Conservation (phyloP, 2,329 filamentous ascomycete genomes). For the Camptophora hylomeconis region DNA sequence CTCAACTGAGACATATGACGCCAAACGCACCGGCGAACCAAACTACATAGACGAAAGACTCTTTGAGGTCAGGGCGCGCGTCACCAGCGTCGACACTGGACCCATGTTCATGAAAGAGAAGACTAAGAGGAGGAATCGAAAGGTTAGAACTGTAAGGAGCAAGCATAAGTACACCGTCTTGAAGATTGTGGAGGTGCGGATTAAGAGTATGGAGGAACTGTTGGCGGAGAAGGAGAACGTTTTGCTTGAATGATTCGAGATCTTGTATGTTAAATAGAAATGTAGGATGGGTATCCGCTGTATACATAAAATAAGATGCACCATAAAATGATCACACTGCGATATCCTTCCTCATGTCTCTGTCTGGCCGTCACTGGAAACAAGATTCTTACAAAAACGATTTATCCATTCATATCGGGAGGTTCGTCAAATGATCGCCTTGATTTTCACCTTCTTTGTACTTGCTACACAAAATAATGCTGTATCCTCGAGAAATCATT, state of each 20-base stretch:
- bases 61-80: constrained; percentile 73
- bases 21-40: constrained; percentile 15
- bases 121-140: constrained; percentile 52
- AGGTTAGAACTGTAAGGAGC: constrained; percentile 63
- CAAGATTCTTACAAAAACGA: too few relatives aligned
- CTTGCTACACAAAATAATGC: too few relatives aligned
- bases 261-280: too few relatives aligned
- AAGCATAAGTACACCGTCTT: constrained; percentile 86
- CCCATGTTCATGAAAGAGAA: constrained; percentile 42
- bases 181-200: constrained; percentile 66
- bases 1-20: constrained; percentile 11
- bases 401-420: too few relatives aligned
- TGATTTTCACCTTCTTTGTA: too few relatives aligned
- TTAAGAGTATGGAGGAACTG: constrained; percentile 46
- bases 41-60: constrained; percentile 65
- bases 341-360: too few relatives aligned
- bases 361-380: too few relatives aligned
- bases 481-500: too few relatives aligned
- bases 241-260: constrained; percentile 16
- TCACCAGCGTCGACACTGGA: constrained; percentile 75
- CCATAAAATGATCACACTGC: too few relatives aligned
- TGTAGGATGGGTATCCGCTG: too few relatives aligned
- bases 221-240: constrained; percentile 27
- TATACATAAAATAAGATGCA: too few relatives aligned
- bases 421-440: too few relatives aligned